Evolutionary conservation across 2,329 filamentous ascomycete species (phyloP).

Genomic region (Septoria linicola): DNA sequence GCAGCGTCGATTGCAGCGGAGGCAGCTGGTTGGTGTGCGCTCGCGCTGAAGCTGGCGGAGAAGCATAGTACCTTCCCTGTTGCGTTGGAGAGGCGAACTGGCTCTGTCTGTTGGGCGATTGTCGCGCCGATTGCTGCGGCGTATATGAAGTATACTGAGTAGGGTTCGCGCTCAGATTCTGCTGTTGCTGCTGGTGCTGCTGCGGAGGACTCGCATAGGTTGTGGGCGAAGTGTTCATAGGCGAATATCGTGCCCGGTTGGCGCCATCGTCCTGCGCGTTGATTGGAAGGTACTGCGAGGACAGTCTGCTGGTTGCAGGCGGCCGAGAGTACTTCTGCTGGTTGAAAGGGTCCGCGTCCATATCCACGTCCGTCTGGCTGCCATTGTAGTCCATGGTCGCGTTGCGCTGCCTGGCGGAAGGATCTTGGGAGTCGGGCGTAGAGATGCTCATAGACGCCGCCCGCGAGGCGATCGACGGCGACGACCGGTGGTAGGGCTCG

Average conservation of each 20-base stretch:
- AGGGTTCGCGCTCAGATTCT: slow-evolving; percentile 15
- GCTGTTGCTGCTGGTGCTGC: slow-evolving; percentile 29
- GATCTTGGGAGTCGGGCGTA: slow-evolving; percentile 12
- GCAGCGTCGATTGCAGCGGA: slow-evolving; percentile 67
- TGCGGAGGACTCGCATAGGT: slow-evolving; percentile 61
- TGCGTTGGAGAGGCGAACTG: slow-evolving; percentile 54
- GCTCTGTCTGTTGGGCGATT: slow-evolving; percentile 73
- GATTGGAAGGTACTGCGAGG: slow-evolving; percentile 63
- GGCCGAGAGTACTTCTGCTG: slow-evolving; percentile 83
- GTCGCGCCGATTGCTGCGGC: slow-evolving; percentile 58
- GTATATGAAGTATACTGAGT: slow-evolving; percentile 38
- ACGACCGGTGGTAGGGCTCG: slow-evolving; percentile 17
- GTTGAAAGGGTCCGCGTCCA: slow-evolving; percentile 91
- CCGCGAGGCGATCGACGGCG: slow-evolving; percentile 25
- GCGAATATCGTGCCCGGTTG: slow-evolving; percentile 86
- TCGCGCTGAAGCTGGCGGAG: slow-evolving; percentile 46
- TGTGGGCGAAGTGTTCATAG: slow-evolving; percentile 87
- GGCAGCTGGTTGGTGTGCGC: slow-evolving; percentile 68
- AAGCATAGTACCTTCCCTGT: slow-evolving; percentile 59
- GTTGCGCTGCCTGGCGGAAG: slow-evolving; percentile 13
- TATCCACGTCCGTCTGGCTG: slow-evolving; percentile 51
- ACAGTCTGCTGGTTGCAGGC: slow-evolving; percentile 60
- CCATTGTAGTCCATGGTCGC: slow-evolving; percentile 35
- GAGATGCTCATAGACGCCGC: slow-evolving; percentile 27
- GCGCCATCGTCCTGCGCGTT: slow-evolving; percentile 60